Evolutionary conservation across 129 eudicot species (phyloP), one percentile per base, ranked within the genome.

Genomic region (Ambrosia artemisiifolia): DNA sequence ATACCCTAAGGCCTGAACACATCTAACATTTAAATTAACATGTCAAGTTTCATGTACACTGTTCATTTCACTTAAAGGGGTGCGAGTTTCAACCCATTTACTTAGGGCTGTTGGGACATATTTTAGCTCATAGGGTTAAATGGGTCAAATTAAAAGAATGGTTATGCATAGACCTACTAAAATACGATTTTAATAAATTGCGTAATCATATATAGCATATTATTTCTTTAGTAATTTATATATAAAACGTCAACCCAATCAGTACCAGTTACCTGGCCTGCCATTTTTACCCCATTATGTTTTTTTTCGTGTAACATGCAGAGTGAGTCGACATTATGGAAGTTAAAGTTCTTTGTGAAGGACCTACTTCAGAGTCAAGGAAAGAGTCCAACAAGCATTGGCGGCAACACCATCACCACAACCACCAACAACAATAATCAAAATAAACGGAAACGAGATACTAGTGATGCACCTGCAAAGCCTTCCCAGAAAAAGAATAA

Each of bases 261-360:
- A 32, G 61, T 17, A 54, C 63, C 14, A 11, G 63, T 55, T 28
- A 59, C 16, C 17, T 28, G 38, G 12, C 64, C 64, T 11, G 14
- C 64, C 16, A 30, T 55, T 12, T 9, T 6, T 18, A 55, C 33
- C 62, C 63, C 18, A 33, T 66, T 11, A 49, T 48, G 34, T 11
- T 1, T 28, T 2, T 70, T 43, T 13, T 35, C 4, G 0, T 64
- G 54, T 65, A 40, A 9, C 42, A 40, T 70, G 87, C 84, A 90
- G 96, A 85, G 88, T 18, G 89, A 90, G 61, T 81, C 91, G 3
- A 90, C 95, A 3, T 77, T 87, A 70, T 91, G 95, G 97, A 91
- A 85, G 86, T 78, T 91, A 71, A 91, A 87, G 86, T 80, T 91
- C 66, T 91, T 87, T 16, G 89, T 87, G 67, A 85, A 83, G 51